Percentiles rank a stretch among this genome's conserved stretches.
Evolutionary conservation across 2,329 filamentous ascomycete species (phyloP).

Genomic region (Colletotrichum navitas): DNA sequence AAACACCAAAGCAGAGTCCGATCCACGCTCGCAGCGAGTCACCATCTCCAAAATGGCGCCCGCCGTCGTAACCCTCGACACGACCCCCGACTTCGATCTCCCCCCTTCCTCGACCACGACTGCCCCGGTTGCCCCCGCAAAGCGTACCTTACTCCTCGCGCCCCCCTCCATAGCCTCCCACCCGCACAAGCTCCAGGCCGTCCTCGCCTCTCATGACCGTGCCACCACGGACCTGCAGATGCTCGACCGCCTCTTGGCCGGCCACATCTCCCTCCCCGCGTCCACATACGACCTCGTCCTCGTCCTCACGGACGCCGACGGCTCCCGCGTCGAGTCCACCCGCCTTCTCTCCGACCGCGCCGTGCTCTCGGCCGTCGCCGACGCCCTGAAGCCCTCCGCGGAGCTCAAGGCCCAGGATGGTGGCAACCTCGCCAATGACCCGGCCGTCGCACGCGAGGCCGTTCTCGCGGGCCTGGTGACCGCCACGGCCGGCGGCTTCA

Average conservation of each 20-base stretch:
- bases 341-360: slow-evolving; percentile 76
- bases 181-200: slow-evolving; percentile 78
- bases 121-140: slow-evolving; percentile 46
- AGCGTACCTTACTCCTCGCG: slow-evolving; percentile 84
- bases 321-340: slow-evolving; percentile 71
- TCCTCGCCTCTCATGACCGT: slow-evolving; percentile 81
- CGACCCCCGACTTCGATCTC: slow-evolving; percentile 65
- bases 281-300: slow-evolving; percentile 87
- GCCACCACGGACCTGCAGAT: slow-evolving; percentile 90
- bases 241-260: slow-evolving; percentile 91
- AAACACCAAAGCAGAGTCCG: background rate
- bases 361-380: slow-evolving; percentile 77
- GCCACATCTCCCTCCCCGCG: slow-evolving; percentile 81
- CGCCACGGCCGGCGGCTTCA: slow-evolving; percentile 72
- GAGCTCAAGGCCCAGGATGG: slow-evolving; percentile 78
- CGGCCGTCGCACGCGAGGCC: slow-evolving; percentile 77
- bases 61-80: slow-evolving; percentile 67
- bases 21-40: background rate
- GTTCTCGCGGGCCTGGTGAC: slow-evolving; percentile 84
- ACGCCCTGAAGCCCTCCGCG: slow-evolving; percentile 69
- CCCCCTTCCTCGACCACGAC: slow-evolving; percentile 46
- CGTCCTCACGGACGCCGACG: slow-evolving; percentile 83
- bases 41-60: slow-evolving; percentile 60
- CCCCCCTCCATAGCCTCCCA: slow-evolving; percentile 91
- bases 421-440: slow-evolving; percentile 60